These are phyloP conservation scores for Pilasporangium apinafurcum DNA, from an alignment of 352 stramenopile genomes.

Conservation along the genomic window DNA sequence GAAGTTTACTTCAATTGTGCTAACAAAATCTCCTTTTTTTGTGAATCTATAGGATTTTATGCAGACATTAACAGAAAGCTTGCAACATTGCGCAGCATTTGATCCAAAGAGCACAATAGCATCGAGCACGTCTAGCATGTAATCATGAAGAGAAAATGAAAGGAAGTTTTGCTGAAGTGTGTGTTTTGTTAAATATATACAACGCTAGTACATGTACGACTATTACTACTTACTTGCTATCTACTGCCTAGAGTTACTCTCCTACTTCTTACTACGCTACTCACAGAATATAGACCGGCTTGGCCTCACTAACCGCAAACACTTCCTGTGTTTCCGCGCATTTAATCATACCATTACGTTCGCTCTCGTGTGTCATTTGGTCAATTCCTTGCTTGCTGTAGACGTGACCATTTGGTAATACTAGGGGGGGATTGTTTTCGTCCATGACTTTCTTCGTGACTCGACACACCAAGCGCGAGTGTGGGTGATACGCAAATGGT, in stretches of 20 bases:
- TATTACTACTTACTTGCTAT: background rate
- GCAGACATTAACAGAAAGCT: conserved; percentile 66
- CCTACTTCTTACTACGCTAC: background rate
- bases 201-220: background rate
- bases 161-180: too few species aligned
- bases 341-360: conserved; percentile 46
- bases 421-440: conserved; percentile 77
- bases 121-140: too few species aligned
- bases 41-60: conserved; percentile 61
- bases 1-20: background rate
- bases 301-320: conserved; percentile 50
- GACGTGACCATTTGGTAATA: conserved; percentile 78
- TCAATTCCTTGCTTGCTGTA: conserved; percentile 77
- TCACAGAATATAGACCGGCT: conserved; percentile 77
- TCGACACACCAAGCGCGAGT: conserved; percentile 76
- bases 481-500: conserved; percentile 77
- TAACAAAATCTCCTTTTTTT: background rate
- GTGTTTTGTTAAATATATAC: too few species aligned
- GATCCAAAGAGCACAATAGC: conserved; percentile 14
- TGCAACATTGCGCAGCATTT: conserved; percentile 72
- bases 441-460: conserved; percentile 79
- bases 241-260: background rate
- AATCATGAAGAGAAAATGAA: too few species aligned
- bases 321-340: conserved; percentile 70
- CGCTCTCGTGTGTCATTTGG: conserved; percentile 26